Evolutionary conservation across 176 grass and related monocot genomes (phyloP), one percentile per base, ranked within the genome.

Genomic region (Microstegium vimineum): DNA sequence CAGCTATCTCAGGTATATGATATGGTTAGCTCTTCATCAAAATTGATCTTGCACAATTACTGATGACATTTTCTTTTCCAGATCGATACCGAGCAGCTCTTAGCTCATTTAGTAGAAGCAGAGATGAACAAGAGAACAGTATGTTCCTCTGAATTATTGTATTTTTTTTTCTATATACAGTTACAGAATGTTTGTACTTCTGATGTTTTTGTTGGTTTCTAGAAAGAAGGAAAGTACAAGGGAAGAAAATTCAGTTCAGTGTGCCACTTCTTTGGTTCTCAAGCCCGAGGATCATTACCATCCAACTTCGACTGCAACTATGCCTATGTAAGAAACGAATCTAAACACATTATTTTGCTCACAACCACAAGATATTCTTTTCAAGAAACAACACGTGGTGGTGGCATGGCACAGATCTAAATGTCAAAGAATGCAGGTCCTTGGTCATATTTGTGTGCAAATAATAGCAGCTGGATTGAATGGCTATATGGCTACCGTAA

Each of bases 301-400:
- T 94, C 92, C 20, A 94, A 91, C 34, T 94, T 94, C 13, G 92
- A 94, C 36, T 94, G 89, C 36, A 70, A 87, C 22, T 94, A 94
- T 47, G 86, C 92, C 72, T 91, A 94, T 82, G 92, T 94, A 85
- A 65, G 86, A 37, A 60, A 20, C 10, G 22, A 40, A 73, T 62
- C 27, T 18, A 56, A 69, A 38, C 16, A n/a, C 3, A 16, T 15
- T 37, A 14, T 54, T 18, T 54, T 23, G 1, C 28, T 17, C 14
- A 32, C 10, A 40, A 67, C 35, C n/a, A 60, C 52, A 10, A 34
- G 49, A 7, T 51, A 16, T 84, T 59, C 6, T 49, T 20, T 34
- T 34, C 9, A 66, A 43, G 28, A 66, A 33, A 35, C 45, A 17
- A 25, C 3, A 61, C 4, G 10, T 62, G 59, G 23, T 28, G 4